phyloP scores from a whole-genome alignment of 1,284 basidiomycete species.

The Entoloma clypeatum region DNA sequence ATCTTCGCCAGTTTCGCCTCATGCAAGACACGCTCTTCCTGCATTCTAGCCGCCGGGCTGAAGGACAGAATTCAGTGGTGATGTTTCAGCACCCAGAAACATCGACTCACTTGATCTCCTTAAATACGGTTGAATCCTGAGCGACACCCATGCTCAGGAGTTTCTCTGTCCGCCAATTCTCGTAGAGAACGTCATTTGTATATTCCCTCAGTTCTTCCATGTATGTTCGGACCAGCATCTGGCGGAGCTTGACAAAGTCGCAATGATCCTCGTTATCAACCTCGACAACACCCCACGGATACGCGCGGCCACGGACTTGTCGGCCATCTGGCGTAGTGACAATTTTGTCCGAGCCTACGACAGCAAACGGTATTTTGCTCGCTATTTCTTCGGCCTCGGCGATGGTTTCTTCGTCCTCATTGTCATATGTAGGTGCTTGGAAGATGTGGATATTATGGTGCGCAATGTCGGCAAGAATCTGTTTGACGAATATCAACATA shows the following conservation, averaged over 20 bases:
- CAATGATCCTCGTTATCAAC: constrained; percentile 98
- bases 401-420: constrained; percentile 95
- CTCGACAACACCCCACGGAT: constrained; percentile 97
- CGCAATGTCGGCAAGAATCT: constrained; percentile 89
- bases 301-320: constrained; percentile 85
- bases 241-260: constrained; percentile 96
- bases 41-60: constrained; percentile 91
- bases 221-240: constrained; percentile 97
- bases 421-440: constrained; percentile 92
- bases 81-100: constrained; percentile 1
- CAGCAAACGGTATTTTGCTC: constrained; percentile 95
- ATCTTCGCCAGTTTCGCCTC: constrained; percentile 97
- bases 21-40: constrained; percentile 90
- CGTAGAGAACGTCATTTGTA: constrained; percentile 90
- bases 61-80: constrained; percentile 11
- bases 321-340: constrained; percentile 84
- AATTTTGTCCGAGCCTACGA: constrained; percentile 87
- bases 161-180: constrained; percentile 96
- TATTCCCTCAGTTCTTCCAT: constrained; percentile 98
- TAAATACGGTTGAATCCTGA: constrained; percentile 95
- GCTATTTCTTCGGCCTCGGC: constrained; percentile 95
- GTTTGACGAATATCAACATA: constrained; percentile 13
- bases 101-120: constrained; percentile 88
- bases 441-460: constrained; percentile 95
- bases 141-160: constrained; percentile 92